A percentile compares a stretch with the other conserved stretches of the same genome.
These are phyloP conservation scores for Candida tetrigidarum DNA, from an alignment of 1,139 yeast genomes.

Conservation along the genomic window DNA sequence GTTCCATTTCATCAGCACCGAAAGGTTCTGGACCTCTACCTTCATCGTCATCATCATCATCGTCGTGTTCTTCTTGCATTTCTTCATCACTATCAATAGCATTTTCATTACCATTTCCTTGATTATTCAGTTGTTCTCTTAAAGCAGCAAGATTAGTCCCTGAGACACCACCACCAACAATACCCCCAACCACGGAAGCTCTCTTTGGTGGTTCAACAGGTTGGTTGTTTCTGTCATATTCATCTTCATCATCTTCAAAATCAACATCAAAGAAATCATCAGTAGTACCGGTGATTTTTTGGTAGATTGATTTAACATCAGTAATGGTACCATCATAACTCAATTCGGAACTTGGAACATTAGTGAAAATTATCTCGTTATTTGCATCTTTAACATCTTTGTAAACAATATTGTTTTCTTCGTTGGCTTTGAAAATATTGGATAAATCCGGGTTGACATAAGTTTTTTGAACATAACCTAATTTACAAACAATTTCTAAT, in stretches of 20 bases:
- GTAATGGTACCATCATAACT: slow-evolving; percentile 90
- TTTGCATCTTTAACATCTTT: slow-evolving; percentile 34
- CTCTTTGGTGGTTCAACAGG: slow-evolving; percentile 13
- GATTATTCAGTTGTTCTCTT: slow-evolving; percentile 11
- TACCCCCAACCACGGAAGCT: slow-evolving; percentile 19
- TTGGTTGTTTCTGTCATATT: slow-evolving; percentile 22
- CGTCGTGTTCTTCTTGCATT: slow-evolving; percentile 64
- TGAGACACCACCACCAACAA: slow-evolving; percentile 21
- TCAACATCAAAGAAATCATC: slow-evolving; percentile 97
- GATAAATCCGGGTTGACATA: slow-evolving; percentile 48
- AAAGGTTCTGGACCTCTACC: slow-evolving; percentile 53
- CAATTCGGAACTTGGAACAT: slow-evolving; percentile 80
- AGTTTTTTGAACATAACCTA: slow-evolving; percentile 79
- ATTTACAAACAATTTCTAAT: slow-evolving; percentile 75
- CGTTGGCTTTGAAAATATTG: slow-evolving; percentile 39
- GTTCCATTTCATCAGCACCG: slow-evolving; percentile 72
- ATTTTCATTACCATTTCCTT: slow-evolving; percentile 37
- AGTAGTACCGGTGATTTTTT: slow-evolving; percentile 83
- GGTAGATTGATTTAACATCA: slow-evolving; percentile 77
- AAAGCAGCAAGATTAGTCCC: slow-evolving; percentile 23
- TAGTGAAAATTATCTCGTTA: slow-evolving; percentile 60
- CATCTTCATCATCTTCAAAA: slow-evolving; percentile 91
- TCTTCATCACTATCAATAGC: slow-evolving; percentile 42
- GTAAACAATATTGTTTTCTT: slow-evolving; percentile 36
- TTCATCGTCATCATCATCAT: slow-evolving; percentile 35